Percentiles rank a stretch among this genome's conserved stretches.
Conservation (phyloP, 768 basidiomycete genomes). For the Peribolospora baueri region DNA sequence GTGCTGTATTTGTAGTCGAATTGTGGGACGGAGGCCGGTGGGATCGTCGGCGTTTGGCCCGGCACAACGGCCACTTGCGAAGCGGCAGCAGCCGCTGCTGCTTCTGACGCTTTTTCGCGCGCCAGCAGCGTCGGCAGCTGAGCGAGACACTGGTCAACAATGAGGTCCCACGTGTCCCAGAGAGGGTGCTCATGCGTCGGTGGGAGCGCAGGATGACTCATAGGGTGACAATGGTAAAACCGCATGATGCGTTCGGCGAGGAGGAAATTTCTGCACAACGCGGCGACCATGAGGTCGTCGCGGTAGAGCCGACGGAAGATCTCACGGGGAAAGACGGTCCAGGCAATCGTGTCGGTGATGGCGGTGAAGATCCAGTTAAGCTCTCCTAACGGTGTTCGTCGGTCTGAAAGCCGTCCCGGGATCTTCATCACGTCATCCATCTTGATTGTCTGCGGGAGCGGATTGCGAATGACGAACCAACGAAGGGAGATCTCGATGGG, state of each 20-base stretch:
- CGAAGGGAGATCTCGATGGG: conserved; percentile 95
- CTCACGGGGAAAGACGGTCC: conserved; percentile 87
- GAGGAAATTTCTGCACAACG: conserved; percentile 88
- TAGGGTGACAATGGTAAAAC: conserved; percentile 86
- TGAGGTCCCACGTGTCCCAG: conserved; percentile 95
- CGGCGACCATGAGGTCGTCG: conserved; percentile 85
- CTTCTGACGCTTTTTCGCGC: conserved; percentile 13
- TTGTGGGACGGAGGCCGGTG: conserved; percentile 23
- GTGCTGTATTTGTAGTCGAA: conserved; percentile 60
- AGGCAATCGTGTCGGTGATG: conserved; percentile 95
- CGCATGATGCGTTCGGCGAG: conserved; percentile 96
- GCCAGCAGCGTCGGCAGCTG: conserved; percentile 66
- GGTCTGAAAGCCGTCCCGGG: conserved; percentile 87
- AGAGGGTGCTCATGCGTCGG: conserved; percentile 89
- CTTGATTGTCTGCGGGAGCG: conserved; percentile 53
- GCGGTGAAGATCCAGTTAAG: conserved; percentile 99
- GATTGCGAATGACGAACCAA: conserved; percentile 66
- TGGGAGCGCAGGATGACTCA: conserved; percentile 72
- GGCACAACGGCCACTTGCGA: conserved; percentile 2
- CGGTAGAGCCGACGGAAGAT: conserved; percentile 82
- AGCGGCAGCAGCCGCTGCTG: conserved; percentile 2
- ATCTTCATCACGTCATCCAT: conserved; percentile 82
- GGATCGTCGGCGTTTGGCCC: conserved; percentile 15
- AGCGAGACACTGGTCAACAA: conserved; percentile 74
- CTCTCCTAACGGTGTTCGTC: conserved; percentile 85